Conservation (phyloP, 2,329 filamentous ascomycete genomes). For the Fusarium sp. region DNA sequence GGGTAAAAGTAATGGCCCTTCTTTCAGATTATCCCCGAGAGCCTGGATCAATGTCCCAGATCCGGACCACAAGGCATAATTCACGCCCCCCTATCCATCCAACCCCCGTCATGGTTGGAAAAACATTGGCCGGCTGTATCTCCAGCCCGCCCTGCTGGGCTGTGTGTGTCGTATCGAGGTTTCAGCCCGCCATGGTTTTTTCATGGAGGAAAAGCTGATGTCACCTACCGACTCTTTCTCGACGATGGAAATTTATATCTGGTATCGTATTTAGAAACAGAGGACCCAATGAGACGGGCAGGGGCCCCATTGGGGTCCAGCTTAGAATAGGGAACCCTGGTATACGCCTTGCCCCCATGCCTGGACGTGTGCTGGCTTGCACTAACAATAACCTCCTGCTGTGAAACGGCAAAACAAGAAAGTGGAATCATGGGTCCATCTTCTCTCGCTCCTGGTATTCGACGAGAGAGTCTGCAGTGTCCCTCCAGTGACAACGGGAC, state of each 20-base stretch:
- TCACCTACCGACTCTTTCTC: conserved; percentile 10
- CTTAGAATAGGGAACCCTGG: conserved; percentile 36
- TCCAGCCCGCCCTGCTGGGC: conserved; percentile 14
- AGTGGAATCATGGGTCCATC: conserved; percentile 18
- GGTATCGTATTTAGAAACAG: conserved; percentile 28
- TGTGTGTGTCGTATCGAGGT: conserved; percentile 20
- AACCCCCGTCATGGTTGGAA: background rate
- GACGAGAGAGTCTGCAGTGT: conserved; percentile 19
- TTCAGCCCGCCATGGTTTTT: conserved; percentile 21
- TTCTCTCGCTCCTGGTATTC: background rate
- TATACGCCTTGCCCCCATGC: conserved; percentile 34
- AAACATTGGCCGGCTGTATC: conserved; percentile 3
- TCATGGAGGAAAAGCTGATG: conserved; percentile 16
- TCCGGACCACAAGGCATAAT: conserved; percentile 28
- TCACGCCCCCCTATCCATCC: conserved; percentile 15
- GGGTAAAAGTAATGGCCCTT: conserved; percentile 41
- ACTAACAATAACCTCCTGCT: conserved; percentile 42
- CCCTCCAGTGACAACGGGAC: conserved; percentile 22
- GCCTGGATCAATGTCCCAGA: conserved; percentile 49
- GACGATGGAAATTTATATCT: conserved; percentile 5
- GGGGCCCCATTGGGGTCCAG: conserved; percentile 14
- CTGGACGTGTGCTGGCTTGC: conserved; percentile 34
- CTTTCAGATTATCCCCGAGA: conserved; percentile 44
- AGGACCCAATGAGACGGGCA: conserved; percentile 12
- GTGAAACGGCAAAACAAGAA: conserved; percentile 43